Base-by-base conservation (phyloP, 1,284 basidiomycete species). In the Baeospora myosura region DNA sequence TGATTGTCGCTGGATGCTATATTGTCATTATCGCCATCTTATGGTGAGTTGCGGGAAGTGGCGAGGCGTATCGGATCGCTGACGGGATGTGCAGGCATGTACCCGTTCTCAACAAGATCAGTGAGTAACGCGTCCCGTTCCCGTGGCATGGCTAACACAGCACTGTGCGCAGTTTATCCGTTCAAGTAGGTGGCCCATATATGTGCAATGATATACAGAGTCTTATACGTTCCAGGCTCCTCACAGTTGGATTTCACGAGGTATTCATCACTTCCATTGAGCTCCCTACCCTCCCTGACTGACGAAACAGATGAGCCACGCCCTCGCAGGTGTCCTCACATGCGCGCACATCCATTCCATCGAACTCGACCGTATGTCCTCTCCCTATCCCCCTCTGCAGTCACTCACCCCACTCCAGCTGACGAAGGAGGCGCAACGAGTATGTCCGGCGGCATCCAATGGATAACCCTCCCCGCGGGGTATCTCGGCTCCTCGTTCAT, bases 401-500 rank as follows among this genome's bases (percentile, higher is more conserved):
- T 41, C 44, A 45, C 51, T 51, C 43, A 51, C 25, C 41, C 48
- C 31, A 50, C 43, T 24, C 33, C 52, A 88, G 86, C 90, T 24
- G 85, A 96, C 55, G 93, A 96, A 65, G 94, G 93, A 12, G 95
- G 95, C 1, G 81, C 84, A 8, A 98, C 95, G 0, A 71, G 78
- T 22, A 97, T 98, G 93, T 81, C 89, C 26, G 94, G 94, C 20
- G 95, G 94, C 1, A 82, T 96, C 31, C 71, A 81, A 7, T 87
- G 84, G 71, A 71, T 95, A 38, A 89, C 90, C 1, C 70, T 91
- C 0, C 89, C 89, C 0, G 91, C 91, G 1, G 92, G 92, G 26
- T 98, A 98, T 60, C 81, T 97, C 23, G 95, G 95, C 7, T 91
- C 87, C 1, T 84, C 84, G 2, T 67, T 97, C 55, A 94, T 97